Percentiles rank a stretch among this genome's conserved stretches.
These are phyloP conservation scores for Glonium stellatum DNA, from an alignment of 495 filamentous ascomycete species.

Conservation along the genomic window DNA sequence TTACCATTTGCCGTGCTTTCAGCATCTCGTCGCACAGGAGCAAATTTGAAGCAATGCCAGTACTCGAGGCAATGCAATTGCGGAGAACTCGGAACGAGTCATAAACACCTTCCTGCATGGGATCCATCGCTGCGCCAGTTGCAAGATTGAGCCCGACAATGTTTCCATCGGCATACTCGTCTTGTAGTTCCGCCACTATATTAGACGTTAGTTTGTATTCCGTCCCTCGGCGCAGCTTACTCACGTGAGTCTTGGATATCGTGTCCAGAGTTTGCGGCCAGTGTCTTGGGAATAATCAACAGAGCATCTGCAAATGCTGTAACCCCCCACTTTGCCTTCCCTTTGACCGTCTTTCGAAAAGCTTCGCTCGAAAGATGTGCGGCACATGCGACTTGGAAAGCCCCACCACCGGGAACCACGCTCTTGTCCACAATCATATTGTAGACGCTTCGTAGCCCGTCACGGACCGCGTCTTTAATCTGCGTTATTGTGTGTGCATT, in stretches of 20 bases:
- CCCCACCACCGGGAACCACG: slow-evolving; percentile 89
- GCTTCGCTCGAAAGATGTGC: slow-evolving; percentile 76
- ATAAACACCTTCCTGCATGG: slow-evolving; percentile 85
- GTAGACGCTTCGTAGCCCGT: slow-evolving; percentile 90
- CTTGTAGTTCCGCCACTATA: slow-evolving; percentile 72
- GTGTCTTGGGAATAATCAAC: slow-evolving; percentile 89
- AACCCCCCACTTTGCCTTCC: slow-evolving; percentile 94
- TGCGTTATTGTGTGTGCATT: slow-evolving; percentile 95
- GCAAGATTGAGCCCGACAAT: slow-evolving; percentile 77
- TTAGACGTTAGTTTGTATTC: slow-evolving; percentile 13
- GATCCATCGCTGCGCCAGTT: slow-evolving; percentile 90
- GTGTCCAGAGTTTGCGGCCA: slow-evolving; percentile 92
- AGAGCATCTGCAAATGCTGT: slow-evolving; percentile 91
- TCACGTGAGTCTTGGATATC: slow-evolving; percentile 89
- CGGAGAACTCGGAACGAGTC: slow-evolving; percentile 93
- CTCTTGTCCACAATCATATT: slow-evolving; percentile 97
- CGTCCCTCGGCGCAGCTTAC: slow-evolving; percentile 31
- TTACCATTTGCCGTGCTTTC: slow-evolving; percentile 92
- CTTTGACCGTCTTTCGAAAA: slow-evolving; percentile 83
- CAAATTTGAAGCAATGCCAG: slow-evolving; percentile 91
- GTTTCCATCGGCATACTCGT: slow-evolving; percentile 79
- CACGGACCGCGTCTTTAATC: slow-evolving; percentile 93
- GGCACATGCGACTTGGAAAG: slow-evolving; percentile 92
- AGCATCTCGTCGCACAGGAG: slow-evolving; percentile 94
- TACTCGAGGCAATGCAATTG: slow-evolving; percentile 87